A percentile compares a stretch with the other conserved stretches of the same genome.
phyloP scores from a whole-genome alignment of 2,329 filamentous ascomycete species.

The Cercospora brassicicola region DNA sequence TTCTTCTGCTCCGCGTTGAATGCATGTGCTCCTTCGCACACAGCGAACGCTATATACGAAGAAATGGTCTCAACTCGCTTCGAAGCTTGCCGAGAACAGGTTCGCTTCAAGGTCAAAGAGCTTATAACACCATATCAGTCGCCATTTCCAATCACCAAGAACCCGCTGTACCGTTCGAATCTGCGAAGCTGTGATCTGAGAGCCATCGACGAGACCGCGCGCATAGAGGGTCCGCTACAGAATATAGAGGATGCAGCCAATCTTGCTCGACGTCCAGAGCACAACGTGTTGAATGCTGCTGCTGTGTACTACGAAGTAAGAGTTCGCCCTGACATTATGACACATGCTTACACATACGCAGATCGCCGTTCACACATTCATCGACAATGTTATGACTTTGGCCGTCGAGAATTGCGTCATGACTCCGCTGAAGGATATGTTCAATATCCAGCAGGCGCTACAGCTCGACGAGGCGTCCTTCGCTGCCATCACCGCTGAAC shows the following conservation, averaged over 20 bases:
- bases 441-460: not conserved
- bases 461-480: not conserved
- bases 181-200: not conserved
- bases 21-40: not conserved
- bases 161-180: not conserved
- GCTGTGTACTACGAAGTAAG: not conserved
- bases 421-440: not conserved
- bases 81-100: not conserved
- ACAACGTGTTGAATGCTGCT: not conserved
- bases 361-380: not conserved
- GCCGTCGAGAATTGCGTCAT: not conserved
- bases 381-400: not conserved
- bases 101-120: not conserved
- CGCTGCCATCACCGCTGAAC: not conserved
- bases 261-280: not conserved
- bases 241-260: not conserved
- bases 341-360: not conserved
- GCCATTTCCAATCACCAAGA: not conserved
- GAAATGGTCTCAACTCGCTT: not conserved
- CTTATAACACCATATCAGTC: not conserved
- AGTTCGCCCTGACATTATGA: not conserved
- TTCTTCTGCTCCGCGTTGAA: not conserved
- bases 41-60: not conserved
- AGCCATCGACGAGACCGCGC: not conserved
- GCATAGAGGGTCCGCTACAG: not conserved